Base-by-base conservation (phyloP, 768 basidiomycete species). In the Phaffia tasmanica region DNA sequence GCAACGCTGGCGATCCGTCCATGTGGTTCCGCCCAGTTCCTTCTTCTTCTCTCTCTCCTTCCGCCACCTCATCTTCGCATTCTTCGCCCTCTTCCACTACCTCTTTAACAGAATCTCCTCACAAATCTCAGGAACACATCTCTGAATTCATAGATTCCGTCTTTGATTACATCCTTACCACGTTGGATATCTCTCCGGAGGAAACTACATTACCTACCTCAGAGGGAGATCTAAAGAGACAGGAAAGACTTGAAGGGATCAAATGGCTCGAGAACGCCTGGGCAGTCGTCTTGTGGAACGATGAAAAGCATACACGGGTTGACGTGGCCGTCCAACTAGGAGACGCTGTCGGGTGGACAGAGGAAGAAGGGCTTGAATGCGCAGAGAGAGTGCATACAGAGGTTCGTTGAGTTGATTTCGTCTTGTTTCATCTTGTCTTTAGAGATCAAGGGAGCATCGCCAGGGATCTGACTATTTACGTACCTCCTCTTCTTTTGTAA, bases 221-320 rank as follows among this genome's bases (percentile, higher is more conserved):
- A 65, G 86, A 88, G 73, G 82, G 82, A 0, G 86, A 86, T 65
- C 80, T 89, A 15, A 83, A 85, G 14, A 76, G 85, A 16, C 21
- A 18, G 14, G 58, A 59, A 14, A 21, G 11, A 46, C n/a, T 27
- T 11, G 56, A 57, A 32, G 29, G 29, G 18, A 7, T 19, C 56
- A 21, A 25, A 7, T 32, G 56, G 32, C 23, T 14, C 21, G 49
- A 62, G 57, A 72, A 72, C 4, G 68, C 69, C 29, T 70, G 85
- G 71, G 85, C 86, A 54, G 81, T 97, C 65, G 80, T 94, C 30
- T 77, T 98, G 5, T 97, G 92, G 92, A 92, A 93, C 78, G 93
- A 95, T 76, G 95, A 99, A 76, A 94, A 93, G 72, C 95, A 97
- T 76, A 91, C 89, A 0, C 87, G 86, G 72, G 85, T 86, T 60